Base-by-base conservation (phyloP, 2,329 filamentous ascomycete genomes). In the Alternaria postmessia region DNA sequence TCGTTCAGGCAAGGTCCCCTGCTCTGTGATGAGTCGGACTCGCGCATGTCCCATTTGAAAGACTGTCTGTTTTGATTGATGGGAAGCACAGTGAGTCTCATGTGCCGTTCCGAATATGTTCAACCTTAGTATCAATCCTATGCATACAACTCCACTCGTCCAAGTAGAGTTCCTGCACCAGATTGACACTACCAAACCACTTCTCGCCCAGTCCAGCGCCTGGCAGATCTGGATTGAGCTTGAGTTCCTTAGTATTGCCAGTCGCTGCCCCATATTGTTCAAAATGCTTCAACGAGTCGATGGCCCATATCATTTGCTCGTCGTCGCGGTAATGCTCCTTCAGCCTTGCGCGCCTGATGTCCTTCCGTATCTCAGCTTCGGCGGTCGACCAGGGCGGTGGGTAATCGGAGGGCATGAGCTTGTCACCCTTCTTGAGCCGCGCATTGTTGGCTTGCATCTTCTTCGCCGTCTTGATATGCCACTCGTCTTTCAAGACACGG, bases 141-240 rank as follows among this genome's bases (percentile, higher is more conserved):
- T 77, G 70, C 68, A 75, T 62, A 41, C 72, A 73, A 51, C 71
- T 73, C 67, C 72, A 75, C 58, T 77, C 75, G 56, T 77, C 75
- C 28, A 77, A 51, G 59, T 70, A 73, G 4, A 77, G 60, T 44
- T 67, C 70, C 47, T 76, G 72, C 42, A 75, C 68, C 26, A 74
- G 30, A 60, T 70, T 66, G 6, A 65, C 61, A 41, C 73, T 74
- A 0, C 71, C 70, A 53, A 71, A 75, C 69, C 68, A 77, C 11
- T 62, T 64, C 52, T 75, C 75, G 1, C 75, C 75, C 5, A 77
- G 51, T 0, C 74, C 70, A 2, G 71, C 68, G 1, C 72, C 75
- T 1, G 74, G 74, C 5, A 77, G 30, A 14, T 72, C 68, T 1
- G 66, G 63, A 26, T 75, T 62, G 38, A 71, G 53, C 22, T 59